Conservation (phyloP, 2,329 filamentous ascomycete genomes). For the Aspergillus arachidicola region DNA sequence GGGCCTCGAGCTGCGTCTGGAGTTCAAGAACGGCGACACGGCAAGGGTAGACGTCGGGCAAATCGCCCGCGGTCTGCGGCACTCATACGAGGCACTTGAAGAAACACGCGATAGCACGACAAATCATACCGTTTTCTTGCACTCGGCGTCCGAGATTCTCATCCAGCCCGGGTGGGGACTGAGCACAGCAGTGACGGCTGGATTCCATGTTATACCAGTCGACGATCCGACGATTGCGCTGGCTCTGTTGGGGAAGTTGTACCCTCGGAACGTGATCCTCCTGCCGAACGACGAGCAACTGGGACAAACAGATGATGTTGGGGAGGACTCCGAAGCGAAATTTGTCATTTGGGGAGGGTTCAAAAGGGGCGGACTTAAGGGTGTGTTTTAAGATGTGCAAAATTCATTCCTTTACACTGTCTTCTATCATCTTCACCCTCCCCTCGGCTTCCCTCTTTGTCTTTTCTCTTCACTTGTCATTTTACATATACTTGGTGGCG, state of each 20-base stretch:
- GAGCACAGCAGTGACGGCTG: conserved; percentile 12
- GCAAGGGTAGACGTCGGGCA: background rate
- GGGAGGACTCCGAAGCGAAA: conserved; percentile 23
- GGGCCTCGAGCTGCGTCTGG: background rate
- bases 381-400: background rate
- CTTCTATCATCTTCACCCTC: too few species aligned
- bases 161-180: conserved; percentile 4
- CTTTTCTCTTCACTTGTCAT: background rate
- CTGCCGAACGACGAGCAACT: conserved; percentile 13
- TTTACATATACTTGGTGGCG: too few species aligned
- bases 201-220: conserved; percentile 23
- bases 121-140: background rate
- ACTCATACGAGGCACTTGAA: background rate
- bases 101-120: background rate
- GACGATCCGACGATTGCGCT: conserved; percentile 16
- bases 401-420: too few species aligned
- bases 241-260: conserved; percentile 26
- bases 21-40: background rate
- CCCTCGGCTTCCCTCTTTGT: background rate
- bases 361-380: conserved; percentile 11
- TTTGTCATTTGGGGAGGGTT: conserved; percentile 25
- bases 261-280: conserved; percentile 26
- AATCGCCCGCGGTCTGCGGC: background rate
- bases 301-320: conserved; percentile 11
- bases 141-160: conserved; percentile 5